Base-by-base conservation (phyloP, 2,329 filamentous ascomycete species). In the Penicillium brevicompactum region DNA sequence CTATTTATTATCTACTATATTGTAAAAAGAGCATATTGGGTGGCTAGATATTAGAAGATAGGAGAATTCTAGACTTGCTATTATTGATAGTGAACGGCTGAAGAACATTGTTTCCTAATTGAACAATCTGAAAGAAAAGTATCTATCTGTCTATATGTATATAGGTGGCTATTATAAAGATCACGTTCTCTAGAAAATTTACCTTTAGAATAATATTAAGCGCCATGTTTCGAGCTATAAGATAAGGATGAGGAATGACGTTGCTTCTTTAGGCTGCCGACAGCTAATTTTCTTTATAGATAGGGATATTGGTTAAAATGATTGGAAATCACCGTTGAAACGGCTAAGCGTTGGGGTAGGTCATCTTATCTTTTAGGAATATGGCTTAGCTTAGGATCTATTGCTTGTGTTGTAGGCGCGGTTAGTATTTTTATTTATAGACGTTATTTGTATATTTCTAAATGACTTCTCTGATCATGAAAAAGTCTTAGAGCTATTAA, bases 381-480 rank as follows among this genome's bases (percentile, higher is more conserved):
- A 31, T 37, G 18, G 47, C 11, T 53, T 24, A 10, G 45, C 53
- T 18, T 0, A 53, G 22, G 22, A 42, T 58, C 1, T 58, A 3
- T 32, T 60, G 3, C 11, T 40, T 3, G 38, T 52, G 1, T 27
- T 62, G 0, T 63, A 38, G 55, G 53, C 48, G 11, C 44, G 46
- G 9, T 48, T 67, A 5, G 44, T 67, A 11, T 67, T 67, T 52
- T n/a, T 61, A 22, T 67, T 67, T 21, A 55, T 45, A 2, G 61
- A 67, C 56, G 24, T 65, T 4, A 42, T 67, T 58, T 67, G 45
- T 27, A 61, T 67, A 21, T 67, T 64, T 32, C 38, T 61, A 5
- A 50, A 62, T 24, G 47, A 67, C 31, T 13, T 51, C 47, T 8
- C 37, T 8, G 46, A 14, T 11, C 31, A 61, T 24, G 14, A 58